Evolutionary conservation across 108 stramenopile species (phyloP).

Genomic region (Cyclotella cryptica): DNA sequence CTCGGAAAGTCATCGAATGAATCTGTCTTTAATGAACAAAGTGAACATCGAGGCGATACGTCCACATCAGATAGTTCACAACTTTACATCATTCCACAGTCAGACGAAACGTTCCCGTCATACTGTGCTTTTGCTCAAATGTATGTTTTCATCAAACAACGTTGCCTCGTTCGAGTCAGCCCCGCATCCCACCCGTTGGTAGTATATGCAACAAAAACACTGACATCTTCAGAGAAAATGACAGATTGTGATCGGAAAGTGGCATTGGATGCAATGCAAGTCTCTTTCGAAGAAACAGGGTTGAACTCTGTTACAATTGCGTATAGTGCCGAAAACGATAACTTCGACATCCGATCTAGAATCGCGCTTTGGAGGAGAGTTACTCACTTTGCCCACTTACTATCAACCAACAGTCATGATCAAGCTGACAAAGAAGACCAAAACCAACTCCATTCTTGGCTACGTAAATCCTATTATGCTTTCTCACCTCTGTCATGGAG

Average conservation of each 20-base stretch:
- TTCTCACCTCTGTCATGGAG: constrained; percentile 30
- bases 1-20: no score
- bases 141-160: constrained; percentile 41
- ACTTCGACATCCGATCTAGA: not conserved
- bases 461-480: constrained; percentile 40
- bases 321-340: no score
- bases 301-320: not conserved
- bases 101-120: constrained; percentile 13
- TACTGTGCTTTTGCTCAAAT: constrained; percentile 25
- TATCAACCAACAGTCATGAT: constrained; percentile 16
- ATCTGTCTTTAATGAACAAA: no score
- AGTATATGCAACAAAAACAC: constrained; percentile 40
- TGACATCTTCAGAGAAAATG: constrained; percentile 27
- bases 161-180: constrained; percentile 34
- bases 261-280: constrained; percentile 32
- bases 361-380: constrained; percentile 46
- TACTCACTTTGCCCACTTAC: constrained; percentile 38
- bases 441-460: constrained; percentile 24
- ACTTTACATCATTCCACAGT: not conserved
- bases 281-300: not conserved
- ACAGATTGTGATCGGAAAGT: constrained; percentile 26
- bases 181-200: constrained; percentile 34
- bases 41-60: no score
- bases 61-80: no score
- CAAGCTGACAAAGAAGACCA: constrained; percentile 6